These are phyloP conservation scores for Mycocentrospora acerina DNA, from an alignment of 2,329 filamentous ascomycete species.

Conservation along the genomic window DNA sequence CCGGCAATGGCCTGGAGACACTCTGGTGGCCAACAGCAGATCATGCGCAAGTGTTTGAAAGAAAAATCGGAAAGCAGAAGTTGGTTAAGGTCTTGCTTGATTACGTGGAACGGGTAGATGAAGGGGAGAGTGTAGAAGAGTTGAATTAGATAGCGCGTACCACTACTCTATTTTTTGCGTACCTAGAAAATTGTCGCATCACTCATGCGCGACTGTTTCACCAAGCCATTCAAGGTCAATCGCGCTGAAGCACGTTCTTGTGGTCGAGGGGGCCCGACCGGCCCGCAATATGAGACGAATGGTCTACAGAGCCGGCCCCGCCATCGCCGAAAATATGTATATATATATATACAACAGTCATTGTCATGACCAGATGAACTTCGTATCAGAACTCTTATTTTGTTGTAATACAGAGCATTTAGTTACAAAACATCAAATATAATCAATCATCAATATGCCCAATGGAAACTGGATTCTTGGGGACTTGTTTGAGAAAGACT, in stretches of 20 bases:
- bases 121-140: conserved; percentile 7
- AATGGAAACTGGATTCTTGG: conserved; percentile 38
- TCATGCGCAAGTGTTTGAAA: conserved; percentile 58
- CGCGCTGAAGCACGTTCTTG: not conserved
- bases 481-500: conserved; percentile 40
- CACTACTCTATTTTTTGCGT: not conserved
- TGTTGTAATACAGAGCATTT: not conserved
- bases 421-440: no score
- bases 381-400: not conserved
- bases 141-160: not conserved
- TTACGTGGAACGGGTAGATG: conserved; percentile 20
- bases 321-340: conserved; percentile 20
- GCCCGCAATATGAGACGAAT: conserved; percentile 5
- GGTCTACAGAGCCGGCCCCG: conserved; percentile 23
- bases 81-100: conserved; percentile 27
- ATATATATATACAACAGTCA: conserved; percentile 9
- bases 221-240: not conserved
- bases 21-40: conserved; percentile 63
- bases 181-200: not conserved
- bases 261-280: conserved; percentile 23
- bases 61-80: conserved; percentile 22
- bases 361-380: not conserved
- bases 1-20: conserved; percentile 54
- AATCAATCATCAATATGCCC: conserved; percentile 17
- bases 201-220: conserved; percentile 4